A percentile compares a stretch with the other conserved stretches of the same genome.
Conservation (phyloP, 176 grass and related monocot species). For the sorghum (Sorghum bicolor) region Sorghum_bicolor_NCBIv3 NC_012870.2:68916001-68916500, state of each 20-base stretch:
- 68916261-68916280: too few species aligned
- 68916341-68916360: too few species aligned
- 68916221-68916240: not conserved
- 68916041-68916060: not conserved
- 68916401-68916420: too few species aligned
- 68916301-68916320: too few species aligned
- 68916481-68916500: slow-evolving; percentile 3
- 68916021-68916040: not conserved
- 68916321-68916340: too few species aligned
- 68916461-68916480: not conserved
- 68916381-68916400: too few species aligned
- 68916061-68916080: not conserved
- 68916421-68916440: too few species aligned
- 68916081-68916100: not conserved
- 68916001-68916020: not conserved
- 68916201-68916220: not conserved
- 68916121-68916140: not conserved
- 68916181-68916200: not conserved
- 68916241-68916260: not conserved
- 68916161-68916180: not conserved
- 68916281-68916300: too few species aligned
- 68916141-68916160: not conserved
- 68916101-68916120: not conserved
- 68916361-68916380: too few species aligned
- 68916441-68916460: too few species aligned